Evolutionary conservation across 2,329 filamentous ascomycete species (phyloP), one percentile per base, ranked within the genome.

Genomic region (Colletotrichum zoysiae): DNA sequence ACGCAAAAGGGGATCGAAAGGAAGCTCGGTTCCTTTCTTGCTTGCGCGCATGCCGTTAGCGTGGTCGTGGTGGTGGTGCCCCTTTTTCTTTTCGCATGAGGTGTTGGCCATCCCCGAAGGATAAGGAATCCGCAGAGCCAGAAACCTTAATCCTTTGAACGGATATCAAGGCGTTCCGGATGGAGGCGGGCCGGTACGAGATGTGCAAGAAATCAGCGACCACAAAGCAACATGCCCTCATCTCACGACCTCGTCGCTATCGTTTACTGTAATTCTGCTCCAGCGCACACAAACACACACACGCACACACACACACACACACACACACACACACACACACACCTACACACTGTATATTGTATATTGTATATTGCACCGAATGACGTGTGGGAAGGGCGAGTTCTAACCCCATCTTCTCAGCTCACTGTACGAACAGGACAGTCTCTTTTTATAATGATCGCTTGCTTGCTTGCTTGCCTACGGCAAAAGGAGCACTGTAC

Each of bases 361-460:
- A 56, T 30, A 44, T 16, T 51, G 59, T 62, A 62, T 51, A 44
- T 56, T 70, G 63, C 51, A 56, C 44, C 18, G 50, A 51, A 57
- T 16, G 20, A 33, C 30, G 56, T 20, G 35, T 57, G 9, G 26
- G 18, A 16, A 38, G n/a, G 9, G 18, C 53, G 23, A 14, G 46
- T 16, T 26, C 14, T 18, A 16, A 2, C 20, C 42, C 40, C 38
- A 56, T 61, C 33, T 58, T 71, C 68, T 71, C 68, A 68, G 30
- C 68, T 71, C 58, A 71, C 20, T 51, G 61, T 38, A 38, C 18
- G 23, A 44, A 60, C 46, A 42, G 42, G 51, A 60, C 46, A 42
- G 42, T 40, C 16, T 20, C 16, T 42, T 42, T 44, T 16, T 14
- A 30, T 26, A n/a, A 53, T 33, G 7, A 6, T 44, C 35, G 42